Base-by-base conservation (phyloP, 2,329 filamentous ascomycete species). In the Aspergillus sp. region DNA sequence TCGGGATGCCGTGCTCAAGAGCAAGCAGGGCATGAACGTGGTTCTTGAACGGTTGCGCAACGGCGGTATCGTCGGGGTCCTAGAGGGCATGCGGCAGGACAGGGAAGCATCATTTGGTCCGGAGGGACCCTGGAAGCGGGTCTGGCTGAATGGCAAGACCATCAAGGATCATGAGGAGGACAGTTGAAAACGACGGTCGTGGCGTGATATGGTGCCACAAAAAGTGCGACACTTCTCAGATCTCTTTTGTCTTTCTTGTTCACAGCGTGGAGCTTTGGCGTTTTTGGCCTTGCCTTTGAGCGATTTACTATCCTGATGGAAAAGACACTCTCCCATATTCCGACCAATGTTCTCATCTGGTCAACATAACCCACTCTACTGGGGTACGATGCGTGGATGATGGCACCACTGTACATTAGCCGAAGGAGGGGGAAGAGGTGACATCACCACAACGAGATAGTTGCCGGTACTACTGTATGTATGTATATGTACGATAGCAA, bases 61-160 rank as follows among this genome's bases (percentile, higher is more conserved):
- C 48, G 83, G 83, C 35, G 84, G 83, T 0, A 69, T 87, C 12
- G 80, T 85, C 10, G 82, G 68, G 26, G 83, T 86, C n/a, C 68
- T 87, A 29, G 83, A 86, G 53, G 82, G 81, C 29, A 86, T 86
- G 82, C 72, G 80, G 44, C 70, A 73, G 56, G 82, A 86, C 58
- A 72, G 76, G 36, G 74, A 78, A 55, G 59, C 62, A 43, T 57
- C 63, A 48, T 56, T 62, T 49, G 67, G 63, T 3, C 53, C 60
- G 5, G 66, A 72, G 12, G 63, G 67, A 5, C 61, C 65, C 9
- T 71, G 68, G 66, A 68, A 71, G 55, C 63, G 65, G 29, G 63
- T 65, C 19, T 73, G 67, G 69, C 50, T 65, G 26, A 59, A 66
- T 10, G 65, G 67, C 5, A 61, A 58, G 46, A 55, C 55, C 27